Conservation (phyloP, 2,329 filamentous ascomycete genomes). For the Calycina herbarum region DNA sequence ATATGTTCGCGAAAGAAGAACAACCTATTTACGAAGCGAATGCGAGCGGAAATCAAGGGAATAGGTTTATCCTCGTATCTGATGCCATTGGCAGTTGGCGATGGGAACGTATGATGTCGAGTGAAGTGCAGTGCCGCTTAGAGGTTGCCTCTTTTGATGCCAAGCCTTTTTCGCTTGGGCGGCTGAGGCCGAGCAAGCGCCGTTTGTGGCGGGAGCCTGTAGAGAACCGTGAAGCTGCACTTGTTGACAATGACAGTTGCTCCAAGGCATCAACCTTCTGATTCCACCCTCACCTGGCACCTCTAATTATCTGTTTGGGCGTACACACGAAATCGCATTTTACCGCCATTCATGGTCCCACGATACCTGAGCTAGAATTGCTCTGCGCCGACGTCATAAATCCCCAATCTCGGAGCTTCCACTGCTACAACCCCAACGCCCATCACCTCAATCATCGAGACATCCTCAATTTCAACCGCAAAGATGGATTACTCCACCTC, state of each 20-base stretch:
- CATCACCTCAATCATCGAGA: background rate
- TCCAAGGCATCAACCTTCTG: background rate
- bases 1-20: background rate
- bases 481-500: constrained; percentile 67
- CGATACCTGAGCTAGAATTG: constrained; percentile 2
- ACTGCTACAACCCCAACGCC: background rate
- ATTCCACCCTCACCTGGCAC: background rate
- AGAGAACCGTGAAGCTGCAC: background rate
- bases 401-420: constrained; percentile 1
- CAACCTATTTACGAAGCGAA: background rate
- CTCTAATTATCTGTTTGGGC: background rate
- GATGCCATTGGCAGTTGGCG: constrained; percentile 4
- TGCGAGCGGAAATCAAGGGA: background rate
- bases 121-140: background rate
- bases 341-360: background rate
- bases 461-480: constrained; percentile 1
- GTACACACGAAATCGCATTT: background rate
- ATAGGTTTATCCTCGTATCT: background rate
- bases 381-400: constrained; percentile 7
- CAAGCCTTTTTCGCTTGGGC: background rate
- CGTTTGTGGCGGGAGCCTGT: background rate
- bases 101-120: background rate
- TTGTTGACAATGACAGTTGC: background rate
- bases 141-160: background rate
- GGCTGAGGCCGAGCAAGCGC: background rate